phyloP scores from a whole-genome alignment of 2,329 filamentous ascomycete species.

The Fusarium armeniacum region DNA sequence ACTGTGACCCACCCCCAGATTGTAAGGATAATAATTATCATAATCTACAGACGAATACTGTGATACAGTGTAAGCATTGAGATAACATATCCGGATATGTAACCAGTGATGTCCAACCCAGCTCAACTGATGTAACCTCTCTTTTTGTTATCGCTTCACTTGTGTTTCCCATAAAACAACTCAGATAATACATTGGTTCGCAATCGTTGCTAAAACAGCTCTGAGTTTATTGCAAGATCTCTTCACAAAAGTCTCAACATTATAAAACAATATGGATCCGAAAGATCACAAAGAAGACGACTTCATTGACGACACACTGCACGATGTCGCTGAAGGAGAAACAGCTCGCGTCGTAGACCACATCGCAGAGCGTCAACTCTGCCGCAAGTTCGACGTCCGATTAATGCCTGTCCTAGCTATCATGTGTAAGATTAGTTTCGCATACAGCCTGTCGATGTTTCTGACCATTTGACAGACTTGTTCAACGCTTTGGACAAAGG shows the following conservation, averaged over 20 bases:
- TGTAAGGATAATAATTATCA: slow-evolving; percentile 1
- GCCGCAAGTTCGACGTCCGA: slow-evolving; percentile 15
- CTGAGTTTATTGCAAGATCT: rapidly evolving
- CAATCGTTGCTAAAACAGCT: not conserved
- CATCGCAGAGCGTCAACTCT: slow-evolving; percentile 19
- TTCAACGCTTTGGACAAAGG: slow-evolving; percentile 25
- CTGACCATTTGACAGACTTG: not conserved
- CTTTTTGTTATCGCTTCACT: not conserved
- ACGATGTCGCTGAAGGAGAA: slow-evolving; percentile 6
- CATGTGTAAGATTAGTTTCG: slow-evolving; percentile 12
- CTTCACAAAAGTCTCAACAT: not conserved
- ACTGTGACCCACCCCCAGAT: not conserved
- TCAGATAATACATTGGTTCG: not conserved
- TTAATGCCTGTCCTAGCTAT: slow-evolving; percentile 22
- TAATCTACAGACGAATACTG: not conserved
- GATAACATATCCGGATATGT: slow-evolving; percentile 4
- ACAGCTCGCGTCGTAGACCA: slow-evolving; percentile 10
- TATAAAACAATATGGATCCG: not conserved
- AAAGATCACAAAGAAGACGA: slow-evolving; percentile 24
- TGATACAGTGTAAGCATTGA: not conserved
- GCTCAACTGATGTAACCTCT: not conserved
- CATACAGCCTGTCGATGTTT: rapidly evolving
- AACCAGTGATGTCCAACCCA: slow-evolving; percentile 2
- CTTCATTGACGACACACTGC: slow-evolving; percentile 9
- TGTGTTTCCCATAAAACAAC: not conserved